Percentiles rank a stretch among this genome's conserved stretches.
Conservation (phyloP, 345 rosid genomes). For the Hirschfeldia incana region DNA sequence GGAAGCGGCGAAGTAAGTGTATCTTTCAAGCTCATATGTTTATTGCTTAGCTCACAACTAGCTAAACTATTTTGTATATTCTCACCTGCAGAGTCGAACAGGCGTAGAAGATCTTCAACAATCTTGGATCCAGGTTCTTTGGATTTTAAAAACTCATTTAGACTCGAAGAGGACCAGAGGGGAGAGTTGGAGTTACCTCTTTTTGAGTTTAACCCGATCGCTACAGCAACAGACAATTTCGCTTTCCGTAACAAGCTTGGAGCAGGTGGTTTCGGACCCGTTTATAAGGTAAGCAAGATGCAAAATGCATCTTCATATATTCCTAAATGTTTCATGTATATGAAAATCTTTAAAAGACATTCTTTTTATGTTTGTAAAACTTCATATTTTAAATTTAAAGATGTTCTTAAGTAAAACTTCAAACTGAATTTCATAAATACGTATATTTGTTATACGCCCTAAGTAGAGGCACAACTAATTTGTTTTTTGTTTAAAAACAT, state of each 20-base stretch:
- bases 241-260: conserved; percentile 59
- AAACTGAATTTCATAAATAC: too few relatives aligned
- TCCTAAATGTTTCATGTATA: not conserved
- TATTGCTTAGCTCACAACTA: conserved; percentile 12
- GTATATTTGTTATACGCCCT: too few relatives aligned
- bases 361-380: too few relatives aligned
- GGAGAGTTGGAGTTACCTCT: conserved; percentile 47
- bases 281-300: conserved; percentile 52
- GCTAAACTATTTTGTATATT: not conserved
- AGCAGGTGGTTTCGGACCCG: conserved; percentile 72
- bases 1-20: conserved; percentile 42
- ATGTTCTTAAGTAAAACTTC: too few relatives aligned
- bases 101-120: not conserved
- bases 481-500: too few relatives aligned
- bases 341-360: not conserved
- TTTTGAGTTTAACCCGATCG: conserved; percentile 49
- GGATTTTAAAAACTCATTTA: conserved; percentile 32
- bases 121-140: conserved; percentile 26
- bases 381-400: too few relatives aligned
- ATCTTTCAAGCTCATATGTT: not conserved
- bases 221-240: conserved; percentile 57
- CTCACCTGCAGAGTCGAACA: conserved; percentile 29
- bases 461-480: too few relatives aligned
- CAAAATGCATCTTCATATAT: not conserved
- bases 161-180: conserved; percentile 33